These are phyloP conservation scores for Pittosporum tobira DNA, from an alignment of 129 eudicot genomes.

Conservation along the genomic window DNA sequence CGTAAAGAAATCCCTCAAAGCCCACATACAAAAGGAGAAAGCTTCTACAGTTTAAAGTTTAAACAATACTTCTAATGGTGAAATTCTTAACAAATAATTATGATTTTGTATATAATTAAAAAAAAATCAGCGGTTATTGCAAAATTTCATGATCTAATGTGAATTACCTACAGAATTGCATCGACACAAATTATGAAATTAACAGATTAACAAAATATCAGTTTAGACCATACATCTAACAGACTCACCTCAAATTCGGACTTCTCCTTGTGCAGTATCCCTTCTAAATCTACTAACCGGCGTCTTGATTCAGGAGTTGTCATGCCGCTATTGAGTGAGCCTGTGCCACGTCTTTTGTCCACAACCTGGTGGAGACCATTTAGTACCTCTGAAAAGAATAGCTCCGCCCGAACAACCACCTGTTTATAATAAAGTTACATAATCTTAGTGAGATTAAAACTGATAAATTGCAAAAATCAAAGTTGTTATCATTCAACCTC, in stretches of 20 bases:
- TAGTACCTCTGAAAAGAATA: constrained; percentile 64
- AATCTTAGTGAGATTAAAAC: neutral
- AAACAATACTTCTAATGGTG: no score
- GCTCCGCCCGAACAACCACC: constrained; percentile 67
- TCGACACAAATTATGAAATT: no score
- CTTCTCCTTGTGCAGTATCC: constrained; percentile 59
- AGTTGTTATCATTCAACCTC: constrained; percentile 43
- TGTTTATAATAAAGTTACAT: constrained; percentile 26
- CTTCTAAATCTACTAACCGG: constrained; percentile 56
- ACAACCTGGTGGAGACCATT: constrained; percentile 46
- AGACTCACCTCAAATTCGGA: constrained; percentile 64
- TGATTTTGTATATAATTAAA: no score
- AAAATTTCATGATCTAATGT: no score
- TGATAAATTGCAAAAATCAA: neutral
- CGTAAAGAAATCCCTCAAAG: constrained; percentile 10
- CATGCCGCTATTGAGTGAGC: constrained; percentile 21
- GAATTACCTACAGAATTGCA: no score
- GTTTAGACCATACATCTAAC: neutral
- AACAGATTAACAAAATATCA: no score
- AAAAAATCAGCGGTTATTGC: no score
- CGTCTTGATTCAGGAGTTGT: constrained; percentile 39
- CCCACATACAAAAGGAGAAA: neutral
- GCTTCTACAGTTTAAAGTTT: neutral
- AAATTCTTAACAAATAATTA: no score
- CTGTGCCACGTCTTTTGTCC: constrained; percentile 42